These are phyloP conservation scores for Pilasporangium apinafurcum DNA, from an alignment of 352 stramenopile genomes.

Conservation along the genomic window DNA sequence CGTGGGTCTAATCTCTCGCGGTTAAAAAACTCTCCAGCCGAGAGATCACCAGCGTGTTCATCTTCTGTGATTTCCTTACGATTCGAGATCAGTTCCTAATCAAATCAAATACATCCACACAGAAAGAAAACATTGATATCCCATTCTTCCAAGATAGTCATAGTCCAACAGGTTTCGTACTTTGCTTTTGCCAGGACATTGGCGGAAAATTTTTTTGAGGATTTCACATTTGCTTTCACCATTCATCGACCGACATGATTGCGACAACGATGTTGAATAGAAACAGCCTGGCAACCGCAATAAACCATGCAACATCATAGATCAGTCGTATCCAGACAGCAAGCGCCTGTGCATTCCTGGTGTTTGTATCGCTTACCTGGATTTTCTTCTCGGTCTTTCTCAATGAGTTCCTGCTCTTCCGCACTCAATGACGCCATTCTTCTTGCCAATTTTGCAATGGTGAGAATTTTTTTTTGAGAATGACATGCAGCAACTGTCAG, in stretches of 20 bases:
- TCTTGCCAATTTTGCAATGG: conserved; percentile 3
- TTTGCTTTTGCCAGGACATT: conserved; percentile 64
- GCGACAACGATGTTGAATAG: conserved; percentile 73
- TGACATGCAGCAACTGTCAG: no score
- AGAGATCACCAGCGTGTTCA: conserved; percentile 42
- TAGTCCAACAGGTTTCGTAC: no score
- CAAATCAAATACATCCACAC: neutral
- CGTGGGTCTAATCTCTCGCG: conserved; percentile 55
- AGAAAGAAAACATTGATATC: neutral
- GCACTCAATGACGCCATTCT: conserved; percentile 56
- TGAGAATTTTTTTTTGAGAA: no score
- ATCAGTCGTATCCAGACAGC: no score
- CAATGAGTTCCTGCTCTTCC: conserved; percentile 68
- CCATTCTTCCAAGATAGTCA: no score
- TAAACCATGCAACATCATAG: no score
- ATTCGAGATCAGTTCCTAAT: conserved; percentile 67
- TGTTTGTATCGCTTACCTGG: conserved; percentile 18
- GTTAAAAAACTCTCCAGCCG: conserved; percentile 63
- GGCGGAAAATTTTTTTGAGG: conserved; percentile 82
- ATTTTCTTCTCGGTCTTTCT: conserved; percentile 65
- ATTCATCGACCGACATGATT: conserved; percentile 74
- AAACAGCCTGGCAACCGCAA: conserved; percentile 39
- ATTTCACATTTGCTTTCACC: conserved; percentile 84
- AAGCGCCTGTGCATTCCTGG: neutral
- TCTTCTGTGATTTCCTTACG: conserved; percentile 73